A percentile compares a stretch with the other conserved stretches of the same genome.
Evolutionary conservation across 139 green algal genomes (phyloP).

Genomic region (Chlamydomonas schloesseri): DNA sequence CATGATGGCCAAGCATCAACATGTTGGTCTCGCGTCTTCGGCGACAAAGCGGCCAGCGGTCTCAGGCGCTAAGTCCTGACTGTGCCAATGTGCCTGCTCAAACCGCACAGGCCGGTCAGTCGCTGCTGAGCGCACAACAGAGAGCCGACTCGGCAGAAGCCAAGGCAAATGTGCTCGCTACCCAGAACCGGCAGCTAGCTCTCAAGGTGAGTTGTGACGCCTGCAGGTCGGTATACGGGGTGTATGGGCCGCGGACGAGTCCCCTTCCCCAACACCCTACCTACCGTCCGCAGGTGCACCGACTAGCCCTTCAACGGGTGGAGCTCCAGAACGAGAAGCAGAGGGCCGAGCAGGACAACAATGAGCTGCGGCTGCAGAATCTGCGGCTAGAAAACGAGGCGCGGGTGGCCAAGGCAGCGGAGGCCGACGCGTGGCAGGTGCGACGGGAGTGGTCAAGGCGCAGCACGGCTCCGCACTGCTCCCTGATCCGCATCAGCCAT

Average conservation of each 20-base stretch:
- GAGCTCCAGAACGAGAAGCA: constrained; percentile 7
- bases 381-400: neutral
- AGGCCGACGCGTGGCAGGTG: constrained; percentile 23
- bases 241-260: too few relatives aligned
- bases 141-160: constrained; percentile 6
- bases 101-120: neutral
- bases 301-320: constrained; percentile 14
- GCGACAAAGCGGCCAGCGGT: too few relatives aligned
- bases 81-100: neutral
- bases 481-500: too few relatives aligned
- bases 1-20: too few relatives aligned
- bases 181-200: neutral
- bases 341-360: neutral
- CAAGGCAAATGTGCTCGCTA: neutral
- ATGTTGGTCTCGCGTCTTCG: too few relatives aligned
- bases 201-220: too few relatives aligned
- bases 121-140: neutral
- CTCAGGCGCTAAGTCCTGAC: too few relatives aligned
- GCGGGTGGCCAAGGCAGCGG: neutral
- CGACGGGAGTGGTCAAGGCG: too few relatives aligned
- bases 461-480: too few relatives aligned
- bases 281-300: constrained; percentile 8
- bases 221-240: too few relatives aligned
- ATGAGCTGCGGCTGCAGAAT: neutral
- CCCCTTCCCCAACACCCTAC: too few relatives aligned